Percentiles rank a stretch among this genome's conserved stretches.
Evolutionary conservation across 2,329 filamentous ascomycete species (phyloP).

Genomic region (Pseudogymnoascus destructans): DNA sequence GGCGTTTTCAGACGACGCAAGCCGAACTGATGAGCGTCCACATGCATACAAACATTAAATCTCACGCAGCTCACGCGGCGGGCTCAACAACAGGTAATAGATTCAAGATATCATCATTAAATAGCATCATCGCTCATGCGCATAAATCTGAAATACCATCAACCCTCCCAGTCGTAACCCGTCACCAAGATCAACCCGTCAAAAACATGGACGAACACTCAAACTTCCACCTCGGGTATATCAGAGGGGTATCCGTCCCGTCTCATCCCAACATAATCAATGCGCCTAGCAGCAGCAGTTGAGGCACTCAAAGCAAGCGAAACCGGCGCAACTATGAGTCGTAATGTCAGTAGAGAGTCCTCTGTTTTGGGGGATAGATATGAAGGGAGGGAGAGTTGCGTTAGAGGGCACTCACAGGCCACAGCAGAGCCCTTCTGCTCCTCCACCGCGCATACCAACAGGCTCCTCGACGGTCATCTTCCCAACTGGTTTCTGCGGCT

Average conservation of each 20-base stretch:
- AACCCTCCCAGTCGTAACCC: neutral
- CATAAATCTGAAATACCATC: neutral
- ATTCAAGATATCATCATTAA: slow-evolving; percentile 1
- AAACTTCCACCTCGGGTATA: neutral
- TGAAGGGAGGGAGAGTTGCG: neutral
- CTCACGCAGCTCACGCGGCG: neutral
- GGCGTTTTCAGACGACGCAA: neutral
- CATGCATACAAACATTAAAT: neutral
- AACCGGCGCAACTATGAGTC: slow-evolving; percentile 15
- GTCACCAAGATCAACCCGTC: slow-evolving; percentile 12
- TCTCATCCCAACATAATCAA: neutral
- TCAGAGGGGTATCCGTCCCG: neutral
- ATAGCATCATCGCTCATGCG: neutral
- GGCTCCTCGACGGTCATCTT: slow-evolving; percentile 11
- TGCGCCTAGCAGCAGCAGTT: slow-evolving; percentile 17
- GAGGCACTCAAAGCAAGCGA: slow-evolving; percentile 20
- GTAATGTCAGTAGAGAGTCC: neutral
- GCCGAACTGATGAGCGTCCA: neutral
- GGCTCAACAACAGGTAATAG: neutral
- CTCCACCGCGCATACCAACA: slow-evolving; percentile 18
- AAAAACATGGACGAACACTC: neutral
- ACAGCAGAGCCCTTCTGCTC: slow-evolving; percentile 18
- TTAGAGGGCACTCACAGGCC: slow-evolving; percentile 14
- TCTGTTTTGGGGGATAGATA: neutral
- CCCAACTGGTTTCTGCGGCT: slow-evolving; percentile 10